A percentile compares a stretch with the other conserved stretches of the same genome.
Conservation (phyloP, 257 asterid genomes). For the Solanum pimpinellifolium region DNA sequence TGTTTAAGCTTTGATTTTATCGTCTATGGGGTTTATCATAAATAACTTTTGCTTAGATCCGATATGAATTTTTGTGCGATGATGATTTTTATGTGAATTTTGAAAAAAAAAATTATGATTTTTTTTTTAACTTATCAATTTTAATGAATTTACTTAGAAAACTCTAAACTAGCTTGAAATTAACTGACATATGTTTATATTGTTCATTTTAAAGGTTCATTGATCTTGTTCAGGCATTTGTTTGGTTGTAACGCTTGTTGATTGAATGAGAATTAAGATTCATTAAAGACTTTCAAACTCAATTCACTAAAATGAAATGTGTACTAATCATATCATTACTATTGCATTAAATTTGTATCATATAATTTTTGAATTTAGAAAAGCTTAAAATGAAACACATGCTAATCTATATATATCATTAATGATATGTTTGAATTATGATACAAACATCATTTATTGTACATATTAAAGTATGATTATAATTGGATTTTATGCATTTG, state of each 20-base stretch:
- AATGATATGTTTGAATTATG: neutral
- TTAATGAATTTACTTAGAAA: slow-evolving; percentile 7
- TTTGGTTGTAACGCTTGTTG: slow-evolving; percentile 3
- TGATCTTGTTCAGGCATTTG: neutral
- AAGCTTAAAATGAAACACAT: neutral
- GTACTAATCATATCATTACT: neutral
- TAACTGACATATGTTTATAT: neutral
- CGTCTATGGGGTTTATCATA: neutral
- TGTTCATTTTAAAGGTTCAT: neutral
- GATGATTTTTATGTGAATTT: slow-evolving; percentile 6
- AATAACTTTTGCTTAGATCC: neutral
- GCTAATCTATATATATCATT: neutral
- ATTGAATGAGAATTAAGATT: slow-evolving; percentile 31
- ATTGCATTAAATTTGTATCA: neutral
- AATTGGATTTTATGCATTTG: neutral
- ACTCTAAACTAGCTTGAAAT: slow-evolving; percentile 34
- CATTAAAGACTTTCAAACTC: neutral
- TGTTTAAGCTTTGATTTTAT: neutral
- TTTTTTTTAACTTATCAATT: neutral
- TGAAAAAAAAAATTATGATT: neutral
- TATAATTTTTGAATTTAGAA: neutral
- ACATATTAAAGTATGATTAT: neutral
- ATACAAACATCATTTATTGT: neutral
- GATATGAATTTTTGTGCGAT: neutral
- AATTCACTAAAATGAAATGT: neutral